Base-by-base conservation (phyloP, 768 basidiomycete genomes). In the Termitomyces eurrhizus region DNA sequence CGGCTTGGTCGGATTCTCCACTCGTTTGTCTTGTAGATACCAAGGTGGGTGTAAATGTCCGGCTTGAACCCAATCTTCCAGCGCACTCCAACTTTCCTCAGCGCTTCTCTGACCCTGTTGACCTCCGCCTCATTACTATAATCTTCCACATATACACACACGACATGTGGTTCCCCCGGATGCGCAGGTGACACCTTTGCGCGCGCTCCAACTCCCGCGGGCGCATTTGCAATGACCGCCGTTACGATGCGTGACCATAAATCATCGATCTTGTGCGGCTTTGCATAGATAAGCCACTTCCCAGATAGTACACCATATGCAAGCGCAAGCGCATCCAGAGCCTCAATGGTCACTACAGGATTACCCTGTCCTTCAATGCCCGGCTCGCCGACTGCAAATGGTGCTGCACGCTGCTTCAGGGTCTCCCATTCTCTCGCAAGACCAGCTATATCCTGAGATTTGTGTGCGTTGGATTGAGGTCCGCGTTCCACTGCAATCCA, bases 51-150 rank as follows among this genome's bases (percentile, higher is more conserved):
- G 63, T 77, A 77, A 32, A 73, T 72, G 39, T 77, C 77, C 24
- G 75, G 68, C 64, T 78, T 78, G 70, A 76, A 77, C 4, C 74
- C 73, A 55, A 76, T 75, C 62, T 70, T 74, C 72, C 73, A 71
- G 33, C 65, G 68, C 5, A 75, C 70, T 37, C 78, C 77, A 33
- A 70, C 63, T 35, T 49, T 60, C 51, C 69, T 72, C 60, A 78
- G 61, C n/a, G 66, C 72, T 44, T 73, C 68, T 64, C 77, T 67
- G 52, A 79, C 57, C 51, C 60, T 62, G 11, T 59, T 62, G 3
- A 77, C 74, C 50, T 75, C 73, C 8, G 61, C 65, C 18, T 16
- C 58, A 46, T 68, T 48, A 5, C 58, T 69, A 52, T 70, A 72
- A 53, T 73, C 72, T 37, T 73, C 68, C 41, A 71, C 73, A 57